Evolutionary conservation across 768 basidiomycete species (phyloP), one percentile per base, ranked within the genome.

Genomic region (Gymnopilus dilepis): DNA sequence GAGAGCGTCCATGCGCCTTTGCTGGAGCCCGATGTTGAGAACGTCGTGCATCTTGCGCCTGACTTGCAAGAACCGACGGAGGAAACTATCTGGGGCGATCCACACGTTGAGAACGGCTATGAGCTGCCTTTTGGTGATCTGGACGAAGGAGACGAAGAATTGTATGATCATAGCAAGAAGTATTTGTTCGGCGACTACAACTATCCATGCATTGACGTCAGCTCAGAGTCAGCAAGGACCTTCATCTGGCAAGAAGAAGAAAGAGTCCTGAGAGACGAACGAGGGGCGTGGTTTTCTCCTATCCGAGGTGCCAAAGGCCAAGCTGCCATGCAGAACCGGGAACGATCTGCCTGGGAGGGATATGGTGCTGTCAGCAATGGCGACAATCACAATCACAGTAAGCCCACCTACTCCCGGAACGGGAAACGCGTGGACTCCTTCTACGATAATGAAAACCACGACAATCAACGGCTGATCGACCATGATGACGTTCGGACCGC

Each of bases 181-280:
- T 91, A 94, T 62, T 80, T 96, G 24, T 98, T 95, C 66, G 94
- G 94, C 4, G 92, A 96, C 75, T 94, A 95, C 71, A 85, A 92
- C 69, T 97, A 96, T 71, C 95, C 95, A 0, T 87, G 86, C 58
- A 88, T 95, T 62, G 95, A 97, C 68, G 90, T 93, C 50, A 95
- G 91, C 75, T 86, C 89, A 24, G 92, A 95, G 74, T 67, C 74
- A 17, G 92, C 90, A 19, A 77, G 86, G 62, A 75, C 76, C 31
- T 72, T 77, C 47, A 89, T 92, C 73, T 91, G 92, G 86, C 85
- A 88, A 59, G 92, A 94, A 68, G 95, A 97, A 73, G 92, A 96
- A 70, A 83, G 91, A 40, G 88, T 95, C 34, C 71, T 96, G 65
- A 78, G 86, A 45, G 86, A 93, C 65, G 88, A 89, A 74, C 83